Percentiles rank a stretch among this genome's conserved stretches.
Evolutionary conservation across 2,329 filamentous ascomycete genomes (phyloP).

Genomic region (Hypomyces perniciosus): DNA sequence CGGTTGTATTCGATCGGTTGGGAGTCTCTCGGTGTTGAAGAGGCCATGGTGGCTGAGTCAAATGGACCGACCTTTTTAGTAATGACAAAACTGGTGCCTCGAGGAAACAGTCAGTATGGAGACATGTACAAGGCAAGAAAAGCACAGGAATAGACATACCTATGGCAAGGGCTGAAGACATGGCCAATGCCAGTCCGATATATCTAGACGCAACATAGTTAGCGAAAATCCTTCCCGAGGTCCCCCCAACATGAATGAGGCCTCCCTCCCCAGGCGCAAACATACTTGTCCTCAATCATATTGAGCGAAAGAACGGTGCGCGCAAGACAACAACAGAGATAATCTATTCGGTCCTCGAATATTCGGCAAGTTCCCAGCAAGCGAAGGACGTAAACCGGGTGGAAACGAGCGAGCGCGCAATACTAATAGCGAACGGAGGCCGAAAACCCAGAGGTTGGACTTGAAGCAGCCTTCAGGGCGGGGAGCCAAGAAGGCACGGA

Average conservation of each 20-base stretch:
- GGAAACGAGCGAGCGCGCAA: constrained; percentile 9
- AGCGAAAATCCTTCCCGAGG: neutral
- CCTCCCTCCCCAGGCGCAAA: constrained; percentile 10
- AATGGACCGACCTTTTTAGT: constrained; percentile 76
- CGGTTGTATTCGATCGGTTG: neutral
- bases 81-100: constrained; percentile 95
- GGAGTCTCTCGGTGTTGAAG: neutral
- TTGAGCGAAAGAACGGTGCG: constrained; percentile 16
- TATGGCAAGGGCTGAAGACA: constrained; percentile 69
- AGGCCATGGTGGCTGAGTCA: neutral
- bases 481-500: neutral
- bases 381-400: constrained; percentile 1
- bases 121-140: neutral
- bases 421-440: constrained; percentile 2
- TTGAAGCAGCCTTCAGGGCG: constrained; percentile 5
- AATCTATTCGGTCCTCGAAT: constrained; percentile 4
- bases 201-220: constrained; percentile 48
- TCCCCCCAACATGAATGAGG: neutral
- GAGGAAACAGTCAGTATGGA: constrained; percentile 8
- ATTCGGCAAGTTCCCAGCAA: neutral
- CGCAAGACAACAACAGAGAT: constrained; percentile 16
- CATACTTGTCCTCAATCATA: constrained; percentile 37
- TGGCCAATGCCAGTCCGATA: constrained; percentile 68
- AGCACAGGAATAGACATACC: constrained; percentile 43
- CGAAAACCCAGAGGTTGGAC: neutral